Percentiles rank a stretch among this genome's conserved stretches.
phyloP scores from a whole-genome alignment of 2,329 filamentous ascomycete species.

The Aspergillus sp. region DNA sequence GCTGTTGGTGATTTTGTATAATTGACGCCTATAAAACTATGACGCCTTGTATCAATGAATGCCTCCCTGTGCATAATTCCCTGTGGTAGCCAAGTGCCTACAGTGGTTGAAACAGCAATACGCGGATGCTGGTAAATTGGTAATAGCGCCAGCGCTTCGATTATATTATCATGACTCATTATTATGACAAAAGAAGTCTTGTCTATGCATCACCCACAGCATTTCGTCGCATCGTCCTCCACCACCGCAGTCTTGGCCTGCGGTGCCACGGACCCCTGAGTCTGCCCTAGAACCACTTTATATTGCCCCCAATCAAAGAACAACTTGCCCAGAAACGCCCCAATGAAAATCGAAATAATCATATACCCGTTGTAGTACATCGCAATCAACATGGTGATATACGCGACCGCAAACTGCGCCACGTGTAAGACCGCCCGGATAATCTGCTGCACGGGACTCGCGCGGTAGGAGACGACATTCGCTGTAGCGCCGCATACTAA shows the following conservation, averaged over 20 bases:
- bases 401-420: slow-evolving; percentile 13
- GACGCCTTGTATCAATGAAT: too few species aligned
- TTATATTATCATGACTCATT: not conserved
- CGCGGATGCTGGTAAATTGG: too few species aligned
- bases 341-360: slow-evolving; percentile 16
- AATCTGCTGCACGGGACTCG: slow-evolving; percentile 13
- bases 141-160: not conserved
- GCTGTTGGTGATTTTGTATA: too few species aligned
- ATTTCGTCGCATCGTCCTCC: slow-evolving; percentile 10
- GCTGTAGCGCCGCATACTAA: slow-evolving; percentile 6
- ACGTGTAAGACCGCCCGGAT: slow-evolving; percentile 13
- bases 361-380: slow-evolving; percentile 18
- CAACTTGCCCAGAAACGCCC: slow-evolving; percentile 13
- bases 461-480: slow-evolving; percentile 10
- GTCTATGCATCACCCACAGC: slow-evolving; percentile 6
- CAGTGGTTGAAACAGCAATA: too few species aligned
- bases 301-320: slow-evolving; percentile 16
- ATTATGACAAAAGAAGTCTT: not conserved
- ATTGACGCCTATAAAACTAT: too few species aligned
- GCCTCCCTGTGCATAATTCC: too few species aligned
- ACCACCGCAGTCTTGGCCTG: not conserved
- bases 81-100: too few species aligned
- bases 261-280: not conserved
- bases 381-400: slow-evolving; percentile 15
- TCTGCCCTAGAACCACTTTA: slow-evolving; percentile 9